Evolutionary conservation across 1,284 basidiomycete species (phyloP).

Genomic region (Tausonia pullulans): DNA sequence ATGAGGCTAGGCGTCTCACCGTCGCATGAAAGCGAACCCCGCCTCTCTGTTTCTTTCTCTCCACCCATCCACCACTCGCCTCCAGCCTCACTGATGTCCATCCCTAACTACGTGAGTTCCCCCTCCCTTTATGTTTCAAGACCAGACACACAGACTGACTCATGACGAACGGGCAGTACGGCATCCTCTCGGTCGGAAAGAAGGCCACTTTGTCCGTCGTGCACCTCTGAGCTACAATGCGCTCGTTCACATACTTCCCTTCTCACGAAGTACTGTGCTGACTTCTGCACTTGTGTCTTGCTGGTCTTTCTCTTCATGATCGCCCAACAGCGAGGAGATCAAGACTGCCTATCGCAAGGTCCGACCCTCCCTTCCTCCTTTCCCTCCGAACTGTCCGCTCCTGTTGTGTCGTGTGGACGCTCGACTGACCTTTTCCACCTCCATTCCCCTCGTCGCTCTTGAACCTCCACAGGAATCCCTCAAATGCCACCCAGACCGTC

Average conservation of each 20-base stretch:
- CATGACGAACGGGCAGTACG: slow-evolving; percentile 1
- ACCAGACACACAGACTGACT: too few relatives aligned
- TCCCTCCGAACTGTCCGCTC: background rate
- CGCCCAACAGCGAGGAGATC: slow-evolving; percentile 29
- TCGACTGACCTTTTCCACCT: background rate
- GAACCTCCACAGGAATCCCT: slow-evolving; percentile 18
- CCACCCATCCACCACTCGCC: too few relatives aligned
- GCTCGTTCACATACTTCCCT: background rate
- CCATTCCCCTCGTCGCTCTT: too few relatives aligned
- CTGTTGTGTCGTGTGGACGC: too few relatives aligned
- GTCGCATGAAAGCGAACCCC: too few relatives aligned
- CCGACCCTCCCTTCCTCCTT: slow-evolving; percentile 8
- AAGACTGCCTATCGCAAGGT: slow-evolving; percentile 34
- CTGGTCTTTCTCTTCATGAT: background rate
- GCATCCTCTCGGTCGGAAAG: slow-evolving; percentile 7
- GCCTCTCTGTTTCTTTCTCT: too few relatives aligned
- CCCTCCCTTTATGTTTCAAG: too few relatives aligned
- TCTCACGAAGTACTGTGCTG: too few relatives aligned
- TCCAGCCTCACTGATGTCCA: too few relatives aligned
- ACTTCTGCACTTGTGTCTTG: background rate
- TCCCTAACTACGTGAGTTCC: too few relatives aligned
- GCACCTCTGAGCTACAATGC: background rate
- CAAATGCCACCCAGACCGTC: slow-evolving; percentile 80
- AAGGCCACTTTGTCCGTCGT: slow-evolving; percentile 7
- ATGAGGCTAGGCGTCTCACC: too few relatives aligned